Evolutionary conservation across 23 red algal genomes (phyloP).

Genomic region (Pyropia yezoensis): DNA sequence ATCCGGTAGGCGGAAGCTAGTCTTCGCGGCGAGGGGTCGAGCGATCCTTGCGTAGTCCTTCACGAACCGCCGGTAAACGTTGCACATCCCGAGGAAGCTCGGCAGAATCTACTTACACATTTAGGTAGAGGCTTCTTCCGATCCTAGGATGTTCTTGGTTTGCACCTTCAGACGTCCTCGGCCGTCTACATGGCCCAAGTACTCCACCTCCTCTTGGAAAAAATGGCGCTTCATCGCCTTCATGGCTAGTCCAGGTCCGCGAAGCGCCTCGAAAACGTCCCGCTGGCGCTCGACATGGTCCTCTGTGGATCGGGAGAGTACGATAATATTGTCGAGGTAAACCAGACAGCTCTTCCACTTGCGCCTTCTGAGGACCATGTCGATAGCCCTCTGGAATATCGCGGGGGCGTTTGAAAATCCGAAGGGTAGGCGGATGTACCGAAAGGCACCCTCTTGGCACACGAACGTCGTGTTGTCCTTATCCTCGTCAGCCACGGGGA

Average conservation of each 20-base stretch:
- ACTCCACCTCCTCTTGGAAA: background rate
- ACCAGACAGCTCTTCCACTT: constrained; percentile 3
- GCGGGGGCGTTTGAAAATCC: too few species aligned
- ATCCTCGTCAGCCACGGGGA: too few species aligned
- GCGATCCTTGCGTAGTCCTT: background rate
- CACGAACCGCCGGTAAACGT: constrained; percentile 4
- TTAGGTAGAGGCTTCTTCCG: background rate
- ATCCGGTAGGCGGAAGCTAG: too few species aligned
- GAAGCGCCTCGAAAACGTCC: background rate
- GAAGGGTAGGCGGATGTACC: too few species aligned
- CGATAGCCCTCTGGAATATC: too few species aligned
- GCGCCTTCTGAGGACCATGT: too few species aligned
- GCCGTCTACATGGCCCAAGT: background rate
- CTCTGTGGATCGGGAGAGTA: background rate
- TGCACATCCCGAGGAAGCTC: constrained; percentile 2
- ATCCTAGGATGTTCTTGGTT: background rate
- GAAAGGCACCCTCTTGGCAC: too few species aligned
- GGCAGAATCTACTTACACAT: background rate
- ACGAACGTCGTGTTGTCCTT: too few species aligned
- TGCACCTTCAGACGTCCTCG: background rate
- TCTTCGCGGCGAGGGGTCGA: background rate
- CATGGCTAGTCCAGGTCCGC: background rate
- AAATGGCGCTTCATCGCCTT: constrained; percentile 4
- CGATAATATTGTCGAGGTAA: constrained; percentile 8
- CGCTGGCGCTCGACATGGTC: background rate